These are phyloP conservation scores for Xylariaceae sp. DNA, from an alignment of 2,329 filamentous ascomycete species.

Conservation along the genomic window DNA sequence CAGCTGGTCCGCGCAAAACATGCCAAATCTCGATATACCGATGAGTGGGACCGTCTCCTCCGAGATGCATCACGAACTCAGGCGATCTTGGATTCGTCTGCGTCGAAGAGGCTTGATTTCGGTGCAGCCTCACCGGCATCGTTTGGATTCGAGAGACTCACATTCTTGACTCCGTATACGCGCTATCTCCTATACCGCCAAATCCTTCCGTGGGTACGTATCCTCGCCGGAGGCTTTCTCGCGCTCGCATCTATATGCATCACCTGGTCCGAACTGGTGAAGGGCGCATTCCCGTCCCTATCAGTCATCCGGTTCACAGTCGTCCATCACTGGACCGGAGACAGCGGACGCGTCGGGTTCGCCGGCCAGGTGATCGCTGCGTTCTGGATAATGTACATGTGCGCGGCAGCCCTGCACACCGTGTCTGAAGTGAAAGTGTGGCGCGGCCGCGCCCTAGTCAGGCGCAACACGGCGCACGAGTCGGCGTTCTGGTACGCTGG, in stretches of 20 bases:
- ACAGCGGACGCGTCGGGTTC: slow-evolving; percentile 73
- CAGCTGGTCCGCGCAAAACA: slow-evolving; percentile 78
- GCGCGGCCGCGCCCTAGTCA: slow-evolving; percentile 87
- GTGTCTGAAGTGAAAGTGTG: slow-evolving; percentile 95
- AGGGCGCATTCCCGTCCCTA: slow-evolving; percentile 69
- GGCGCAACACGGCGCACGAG: slow-evolving; percentile 85
- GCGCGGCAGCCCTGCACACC: slow-evolving; percentile 76
- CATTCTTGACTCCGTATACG: slow-evolving; percentile 70
- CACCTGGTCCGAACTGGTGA: slow-evolving; percentile 90
- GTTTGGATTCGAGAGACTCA: slow-evolving; percentile 48
- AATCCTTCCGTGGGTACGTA: slow-evolving; percentile 62
- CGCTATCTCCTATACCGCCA: slow-evolving; percentile 74
- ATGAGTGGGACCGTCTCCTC: slow-evolving; percentile 80
- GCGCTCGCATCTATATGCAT: slow-evolving; percentile 73
- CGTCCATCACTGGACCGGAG: slow-evolving; percentile 67
- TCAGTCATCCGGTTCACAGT: slow-evolving; percentile 65
- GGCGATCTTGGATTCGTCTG: slow-evolving; percentile 75
- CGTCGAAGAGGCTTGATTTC: slow-evolving; percentile 76
- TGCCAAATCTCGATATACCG: slow-evolving; percentile 72
- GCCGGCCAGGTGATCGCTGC: slow-evolving; percentile 80
- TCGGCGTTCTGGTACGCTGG: slow-evolving; percentile 94
- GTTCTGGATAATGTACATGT: slow-evolving; percentile 95
- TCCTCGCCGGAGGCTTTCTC: slow-evolving; percentile 61
- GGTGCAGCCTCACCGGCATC: slow-evolving; percentile 52
- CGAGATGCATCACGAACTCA: slow-evolving; percentile 70